phyloP scores from a whole-genome alignment of 1,284 basidiomycete species.

The Cutaneotrichosporon dermatis region DNA sequence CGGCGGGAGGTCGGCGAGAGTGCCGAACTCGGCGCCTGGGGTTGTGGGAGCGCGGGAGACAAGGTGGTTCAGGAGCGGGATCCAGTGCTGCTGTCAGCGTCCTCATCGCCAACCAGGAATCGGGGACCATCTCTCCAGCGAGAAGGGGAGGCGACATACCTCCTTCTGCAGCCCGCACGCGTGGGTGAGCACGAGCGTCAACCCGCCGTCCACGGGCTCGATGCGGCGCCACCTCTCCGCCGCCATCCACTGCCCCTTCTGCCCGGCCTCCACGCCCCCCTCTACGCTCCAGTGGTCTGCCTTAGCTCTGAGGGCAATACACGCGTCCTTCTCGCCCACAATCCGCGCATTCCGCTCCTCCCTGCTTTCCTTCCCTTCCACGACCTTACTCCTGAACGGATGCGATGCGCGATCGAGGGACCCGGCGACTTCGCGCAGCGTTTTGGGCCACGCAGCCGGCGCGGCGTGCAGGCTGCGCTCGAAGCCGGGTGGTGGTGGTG shows the following conservation, averaged over 20 bases:
- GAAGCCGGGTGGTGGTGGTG: slow-evolving; percentile 45
- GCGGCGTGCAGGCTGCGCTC: slow-evolving; percentile 62
- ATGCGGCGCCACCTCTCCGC: slow-evolving; percentile 25
- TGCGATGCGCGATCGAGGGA: slow-evolving; percentile 18
- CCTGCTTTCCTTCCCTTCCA: slow-evolving; percentile 15
- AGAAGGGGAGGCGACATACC: slow-evolving; percentile 50
- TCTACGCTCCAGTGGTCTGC: slow-evolving; percentile 13
- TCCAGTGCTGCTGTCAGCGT: slow-evolving; percentile 52
- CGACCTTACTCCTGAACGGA: slow-evolving; percentile 15
- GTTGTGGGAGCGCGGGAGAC: slow-evolving; percentile 13
- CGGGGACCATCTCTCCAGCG: too few relatives aligned
- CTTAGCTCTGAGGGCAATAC: neutral
- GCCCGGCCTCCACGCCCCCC: slow-evolving; percentile 23
- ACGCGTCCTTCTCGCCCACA: slow-evolving; percentile 10
- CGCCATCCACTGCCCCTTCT: slow-evolving; percentile 45
- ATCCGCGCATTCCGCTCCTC: slow-evolving; percentile 37
- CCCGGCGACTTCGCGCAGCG: slow-evolving; percentile 30
- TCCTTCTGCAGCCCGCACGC: slow-evolving; percentile 81
- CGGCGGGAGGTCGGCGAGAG: neutral
- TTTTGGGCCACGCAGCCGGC: slow-evolving; percentile 66
- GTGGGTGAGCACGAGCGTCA: slow-evolving; percentile 69
- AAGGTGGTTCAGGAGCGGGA: slow-evolving; percentile 57
- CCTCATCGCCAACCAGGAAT: neutral
- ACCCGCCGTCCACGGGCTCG: slow-evolving; percentile 39
- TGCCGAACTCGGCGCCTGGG: neutral